phyloP scores from a whole-genome alignment of 257 asterid species.

The Solanum piurae region DNA sequence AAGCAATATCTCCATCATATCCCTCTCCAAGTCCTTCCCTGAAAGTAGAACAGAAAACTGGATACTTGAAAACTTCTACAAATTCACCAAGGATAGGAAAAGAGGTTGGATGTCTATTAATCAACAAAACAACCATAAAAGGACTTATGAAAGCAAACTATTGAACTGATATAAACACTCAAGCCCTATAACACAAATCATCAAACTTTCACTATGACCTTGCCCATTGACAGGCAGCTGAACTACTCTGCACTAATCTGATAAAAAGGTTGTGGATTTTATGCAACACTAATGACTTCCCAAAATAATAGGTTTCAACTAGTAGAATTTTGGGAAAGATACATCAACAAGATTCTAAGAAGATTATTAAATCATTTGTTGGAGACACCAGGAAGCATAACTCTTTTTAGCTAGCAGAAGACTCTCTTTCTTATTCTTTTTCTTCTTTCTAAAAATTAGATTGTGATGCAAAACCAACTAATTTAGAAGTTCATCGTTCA shows the following conservation, averaged over 20 bases:
- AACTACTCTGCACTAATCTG: not conserved
- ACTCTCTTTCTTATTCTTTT: not conserved
- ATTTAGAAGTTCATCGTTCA: not conserved
- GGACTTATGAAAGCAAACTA: not conserved
- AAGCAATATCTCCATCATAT: conserved; percentile 96
- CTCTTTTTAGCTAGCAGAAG: not conserved
- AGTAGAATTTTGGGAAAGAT: not conserved
- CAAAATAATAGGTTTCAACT: not conserved
- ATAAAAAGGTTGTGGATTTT: not conserved
- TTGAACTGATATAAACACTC: not conserved
- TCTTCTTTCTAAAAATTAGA: not conserved
- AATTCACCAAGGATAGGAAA: not conserved
- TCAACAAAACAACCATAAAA: not conserved
- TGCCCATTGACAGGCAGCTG: not conserved
- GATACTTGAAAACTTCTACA: not conserved
- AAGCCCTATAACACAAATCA: not conserved
- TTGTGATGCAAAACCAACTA: not conserved
- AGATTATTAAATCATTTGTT: not conserved
- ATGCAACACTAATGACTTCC: not conserved
- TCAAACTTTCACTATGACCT: not conserved
- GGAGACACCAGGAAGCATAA: not conserved
- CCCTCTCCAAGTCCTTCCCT: conserved; percentile 99
- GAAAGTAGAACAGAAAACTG: conserved; percentile 19
- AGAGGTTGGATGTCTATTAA: not conserved
- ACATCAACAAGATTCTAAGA: not conserved